Evolutionary conservation across 352 stramenopile genomes (phyloP).

Genomic region (Globisporangium takayamanum): DNA sequence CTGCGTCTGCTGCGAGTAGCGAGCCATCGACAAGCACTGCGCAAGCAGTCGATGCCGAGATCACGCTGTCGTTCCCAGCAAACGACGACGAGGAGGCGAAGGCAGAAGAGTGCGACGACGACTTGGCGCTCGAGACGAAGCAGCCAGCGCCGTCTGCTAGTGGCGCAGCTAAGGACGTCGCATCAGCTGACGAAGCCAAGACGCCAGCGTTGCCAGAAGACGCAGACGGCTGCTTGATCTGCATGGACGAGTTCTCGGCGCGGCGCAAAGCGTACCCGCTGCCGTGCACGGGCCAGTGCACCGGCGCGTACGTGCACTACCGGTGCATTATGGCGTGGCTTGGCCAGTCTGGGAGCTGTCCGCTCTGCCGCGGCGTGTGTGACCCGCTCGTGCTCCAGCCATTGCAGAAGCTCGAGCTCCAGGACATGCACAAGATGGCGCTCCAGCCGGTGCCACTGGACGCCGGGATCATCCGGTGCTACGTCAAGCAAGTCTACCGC

Average conservation of each 20-base stretch:
- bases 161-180: conserved; percentile 7
- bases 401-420: conserved; percentile 74
- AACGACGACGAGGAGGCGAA: conserved; percentile 31
- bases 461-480: conserved; percentile 82
- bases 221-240: conserved; percentile 69
- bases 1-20: neutral
- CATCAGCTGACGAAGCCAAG: conserved; percentile 4
- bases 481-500: conserved; percentile 84
- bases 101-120: conserved; percentile 25
- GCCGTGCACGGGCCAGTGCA: conserved; percentile 72
- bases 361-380: conserved; percentile 71
- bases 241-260: conserved; percentile 87
- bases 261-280: conserved; percentile 80
- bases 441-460: conserved; percentile 77
- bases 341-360: conserved; percentile 76
- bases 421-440: conserved; percentile 72
- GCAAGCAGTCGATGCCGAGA: conserved; percentile 19
- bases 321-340: conserved; percentile 88
- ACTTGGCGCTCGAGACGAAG: conserved; percentile 10
- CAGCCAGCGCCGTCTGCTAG: conserved; percentile 1
- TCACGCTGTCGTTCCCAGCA: conserved; percentile 21
- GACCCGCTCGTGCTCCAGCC: conserved; percentile 79
- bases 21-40: neutral
- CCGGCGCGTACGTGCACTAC: conserved; percentile 78
- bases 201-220: conserved; percentile 12